Conservation (phyloP, 768 basidiomycete genomes). For the Russula sp. region DNA sequence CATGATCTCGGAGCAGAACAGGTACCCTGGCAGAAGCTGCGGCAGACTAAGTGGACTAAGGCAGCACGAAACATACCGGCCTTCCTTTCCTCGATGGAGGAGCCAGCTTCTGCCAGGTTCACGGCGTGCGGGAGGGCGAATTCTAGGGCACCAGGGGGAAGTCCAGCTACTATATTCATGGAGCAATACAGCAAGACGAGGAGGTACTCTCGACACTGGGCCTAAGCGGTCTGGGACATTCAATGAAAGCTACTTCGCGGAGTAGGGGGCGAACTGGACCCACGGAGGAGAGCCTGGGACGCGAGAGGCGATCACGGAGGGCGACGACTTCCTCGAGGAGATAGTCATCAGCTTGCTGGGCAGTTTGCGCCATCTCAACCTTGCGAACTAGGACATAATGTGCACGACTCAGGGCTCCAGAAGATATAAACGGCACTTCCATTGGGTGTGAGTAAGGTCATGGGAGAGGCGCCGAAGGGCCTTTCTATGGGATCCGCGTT, state of each 20-base stretch:
- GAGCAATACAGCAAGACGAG: constrained; percentile 66
- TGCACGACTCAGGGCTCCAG: constrained; percentile 66
- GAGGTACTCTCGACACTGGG: constrained; percentile 56
- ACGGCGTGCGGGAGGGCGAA: constrained; percentile 74
- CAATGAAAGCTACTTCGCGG: neutral
- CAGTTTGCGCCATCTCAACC: constrained; percentile 54
- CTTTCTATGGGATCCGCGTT: no score
- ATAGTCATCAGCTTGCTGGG: constrained; percentile 52
- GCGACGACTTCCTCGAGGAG: constrained; percentile 52
- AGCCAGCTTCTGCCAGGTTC: constrained; percentile 66
- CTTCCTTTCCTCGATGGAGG: constrained; percentile 52
- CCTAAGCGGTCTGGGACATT: constrained; percentile 34
- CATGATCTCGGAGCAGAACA: constrained; percentile 73
- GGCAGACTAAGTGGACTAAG: neutral
- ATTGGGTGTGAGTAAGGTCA: constrained; percentile 31
- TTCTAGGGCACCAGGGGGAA: constrained; percentile 40
- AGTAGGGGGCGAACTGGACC: constrained; percentile 26
- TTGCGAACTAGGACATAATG: constrained; percentile 73
- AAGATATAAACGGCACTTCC: constrained; percentile 74
- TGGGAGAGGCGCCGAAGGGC: neutral
- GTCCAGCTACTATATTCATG: constrained; percentile 40
- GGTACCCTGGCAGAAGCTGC: constrained; percentile 47
- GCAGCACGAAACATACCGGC: constrained; percentile 40
- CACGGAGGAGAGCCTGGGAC: constrained; percentile 47
- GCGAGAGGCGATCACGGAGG: constrained; percentile 46